Percentiles rank a stretch among this genome's conserved stretches.
Evolutionary conservation across 2,329 filamentous ascomycete species (phyloP).

Genomic region (Aureobasidium subglaciale): DNA sequence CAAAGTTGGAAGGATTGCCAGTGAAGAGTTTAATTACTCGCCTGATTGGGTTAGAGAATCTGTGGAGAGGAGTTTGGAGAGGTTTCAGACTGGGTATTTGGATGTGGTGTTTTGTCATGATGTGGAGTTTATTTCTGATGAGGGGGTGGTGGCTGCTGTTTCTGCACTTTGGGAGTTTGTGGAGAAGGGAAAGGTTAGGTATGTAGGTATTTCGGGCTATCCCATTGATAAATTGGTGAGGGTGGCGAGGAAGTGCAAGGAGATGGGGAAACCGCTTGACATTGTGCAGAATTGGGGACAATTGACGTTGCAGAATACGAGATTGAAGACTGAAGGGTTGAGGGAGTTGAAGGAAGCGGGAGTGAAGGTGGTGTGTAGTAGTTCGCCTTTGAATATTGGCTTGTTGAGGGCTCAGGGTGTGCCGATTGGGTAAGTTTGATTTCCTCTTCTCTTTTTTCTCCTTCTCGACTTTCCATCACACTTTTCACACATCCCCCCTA

Average conservation of each 20-base stretch:
- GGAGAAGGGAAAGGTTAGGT: slow-evolving; percentile 57
- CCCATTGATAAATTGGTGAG: slow-evolving; percentile 63
- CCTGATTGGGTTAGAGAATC: slow-evolving; percentile 55
- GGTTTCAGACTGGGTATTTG: slow-evolving; percentile 56
- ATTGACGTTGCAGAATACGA: slow-evolving; percentile 17
- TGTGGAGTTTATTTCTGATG: slow-evolving; percentile 61
- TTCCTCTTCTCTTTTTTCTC: background rate
- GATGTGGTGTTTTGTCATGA: slow-evolving; percentile 73
- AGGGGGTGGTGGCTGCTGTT: slow-evolving; percentile 48
- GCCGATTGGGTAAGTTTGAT: slow-evolving; percentile 12
- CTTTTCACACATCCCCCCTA: background rate
- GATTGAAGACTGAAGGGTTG: slow-evolving; percentile 10
- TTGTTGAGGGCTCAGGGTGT: slow-evolving; percentile 14
- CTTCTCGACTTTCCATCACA: background rate
- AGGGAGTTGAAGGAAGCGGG: background rate
- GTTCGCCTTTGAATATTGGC: slow-evolving; percentile 15
- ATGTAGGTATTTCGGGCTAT: slow-evolving; percentile 83
- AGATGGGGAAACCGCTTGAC: slow-evolving; percentile 70
- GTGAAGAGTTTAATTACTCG: slow-evolving; percentile 61
- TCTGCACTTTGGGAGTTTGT: slow-evolving; percentile 66
- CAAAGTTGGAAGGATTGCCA: slow-evolving; percentile 61
- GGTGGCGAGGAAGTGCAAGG: slow-evolving; percentile 61
- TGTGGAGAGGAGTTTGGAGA: slow-evolving; percentile 53
- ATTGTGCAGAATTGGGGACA: slow-evolving; percentile 44
- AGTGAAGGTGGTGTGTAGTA: slow-evolving; percentile 7